Evolutionary conservation across 148 eudicot genomes (phyloP).

Genomic region (Rhododendron vialii): DNA sequence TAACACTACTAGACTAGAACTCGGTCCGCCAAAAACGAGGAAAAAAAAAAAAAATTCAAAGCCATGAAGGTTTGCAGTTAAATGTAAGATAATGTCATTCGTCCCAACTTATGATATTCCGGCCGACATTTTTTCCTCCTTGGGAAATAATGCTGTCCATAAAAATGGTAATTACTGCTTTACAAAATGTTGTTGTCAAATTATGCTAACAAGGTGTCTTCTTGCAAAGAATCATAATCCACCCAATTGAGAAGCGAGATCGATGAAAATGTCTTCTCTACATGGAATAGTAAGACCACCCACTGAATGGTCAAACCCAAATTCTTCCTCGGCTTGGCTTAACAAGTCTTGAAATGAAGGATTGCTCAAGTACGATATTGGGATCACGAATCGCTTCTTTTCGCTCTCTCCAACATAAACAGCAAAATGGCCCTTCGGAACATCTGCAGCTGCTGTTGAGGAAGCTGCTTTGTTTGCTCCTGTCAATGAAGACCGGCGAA

Average conservation of each 20-base stretch:
- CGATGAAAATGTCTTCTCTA: not conserved
- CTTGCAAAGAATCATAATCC: not conserved
- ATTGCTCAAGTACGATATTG: not conserved
- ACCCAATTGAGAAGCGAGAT: not conserved
- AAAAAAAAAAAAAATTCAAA: no score
- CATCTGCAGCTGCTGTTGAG: not conserved
- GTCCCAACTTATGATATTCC: not conserved
- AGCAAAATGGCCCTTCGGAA: not conserved
- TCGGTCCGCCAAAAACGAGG: no score
- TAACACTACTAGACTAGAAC: no score
- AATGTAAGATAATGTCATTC: not conserved
- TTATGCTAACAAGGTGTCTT: not conserved
- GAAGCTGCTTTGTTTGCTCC: not conserved
- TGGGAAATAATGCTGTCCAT: not conserved
- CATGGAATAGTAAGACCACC: not conserved
- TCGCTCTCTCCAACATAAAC: constrained; percentile 2
- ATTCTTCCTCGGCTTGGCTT: not conserved
- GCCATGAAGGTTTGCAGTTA: not conserved
- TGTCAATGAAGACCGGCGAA: not conserved
- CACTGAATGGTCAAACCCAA: not conserved
- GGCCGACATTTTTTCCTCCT: not conserved
- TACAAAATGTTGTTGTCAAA: not conserved
- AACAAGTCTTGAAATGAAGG: constrained; percentile 5
- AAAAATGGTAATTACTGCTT: not conserved
- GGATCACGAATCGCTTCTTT: not conserved